A percentile compares a stretch with the other conserved stretches of the same genome.
phyloP scores from a whole-genome alignment of 2,329 filamentous ascomycete species.

The Chrysosphaeria jannelii region DNA sequence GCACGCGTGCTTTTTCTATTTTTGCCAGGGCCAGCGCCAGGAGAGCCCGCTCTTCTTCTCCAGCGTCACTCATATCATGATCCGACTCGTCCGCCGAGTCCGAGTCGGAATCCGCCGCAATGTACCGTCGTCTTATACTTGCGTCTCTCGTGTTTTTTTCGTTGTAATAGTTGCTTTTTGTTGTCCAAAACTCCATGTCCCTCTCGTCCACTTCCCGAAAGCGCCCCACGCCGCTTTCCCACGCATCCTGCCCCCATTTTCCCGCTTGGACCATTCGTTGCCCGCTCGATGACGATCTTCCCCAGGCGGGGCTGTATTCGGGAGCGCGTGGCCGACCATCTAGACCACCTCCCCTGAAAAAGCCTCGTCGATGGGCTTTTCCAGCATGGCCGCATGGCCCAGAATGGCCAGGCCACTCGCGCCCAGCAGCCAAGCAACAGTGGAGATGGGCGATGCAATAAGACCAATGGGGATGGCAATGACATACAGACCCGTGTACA shows the following conservation, averaged over 20 bases:
- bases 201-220: no score
- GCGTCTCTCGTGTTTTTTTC: slow-evolving; percentile 12
- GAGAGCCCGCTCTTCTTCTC: slow-evolving; percentile 30
- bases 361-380: slow-evolving; percentile 99
- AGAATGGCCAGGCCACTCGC: slow-evolving; percentile 81
- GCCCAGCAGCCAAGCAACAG: slow-evolving; percentile 83
- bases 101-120: no score
- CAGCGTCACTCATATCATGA: slow-evolving; percentile 12
- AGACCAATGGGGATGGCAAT: slow-evolving; percentile 63
- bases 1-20: slow-evolving; percentile 47
- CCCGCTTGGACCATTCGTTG: slow-evolving; percentile 25
- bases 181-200: no score
- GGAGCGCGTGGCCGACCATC: slow-evolving; percentile 99
- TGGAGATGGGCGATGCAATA: slow-evolving; percentile 56
- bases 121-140: no score
- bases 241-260: slow-evolving; percentile 7
- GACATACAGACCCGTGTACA: slow-evolving; percentile 68
- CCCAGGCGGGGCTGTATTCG: slow-evolving; percentile 75
- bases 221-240: slow-evolving; percentile 11
- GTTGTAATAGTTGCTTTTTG: no score
- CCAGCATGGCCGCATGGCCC: slow-evolving; percentile 83
- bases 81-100: slow-evolving; percentile 14
- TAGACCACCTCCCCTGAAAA: slow-evolving; percentile 99
- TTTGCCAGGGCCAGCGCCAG: slow-evolving; percentile 52
- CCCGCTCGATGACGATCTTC: slow-evolving; percentile 61